Percentiles rank a stretch among this genome's conserved stretches.
phyloP scores from a whole-genome alignment of 371 early-diverging fungal species.

The Mortierella sp. region DNA sequence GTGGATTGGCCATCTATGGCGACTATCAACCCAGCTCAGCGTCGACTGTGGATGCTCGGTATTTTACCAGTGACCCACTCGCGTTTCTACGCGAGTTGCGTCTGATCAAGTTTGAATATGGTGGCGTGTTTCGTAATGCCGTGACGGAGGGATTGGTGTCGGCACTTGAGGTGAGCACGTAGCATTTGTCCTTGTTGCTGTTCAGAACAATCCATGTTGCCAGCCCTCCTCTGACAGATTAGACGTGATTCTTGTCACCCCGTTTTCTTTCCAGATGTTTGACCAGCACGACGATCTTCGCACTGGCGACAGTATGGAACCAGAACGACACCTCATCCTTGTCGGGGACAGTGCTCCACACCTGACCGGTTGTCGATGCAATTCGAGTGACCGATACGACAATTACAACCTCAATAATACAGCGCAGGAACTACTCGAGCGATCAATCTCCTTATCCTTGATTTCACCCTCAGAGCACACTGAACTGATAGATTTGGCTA shows the following conservation, averaged over 20 bases:
- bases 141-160: slow-evolving; percentile 73
- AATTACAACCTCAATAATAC: slow-evolving; percentile 58
- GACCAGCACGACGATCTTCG: slow-evolving; percentile 62
- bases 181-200: too few species aligned
- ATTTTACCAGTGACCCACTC: slow-evolving; percentile 64
- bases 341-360: slow-evolving; percentile 67
- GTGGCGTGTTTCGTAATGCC: slow-evolving; percentile 73
- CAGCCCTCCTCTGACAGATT: too few species aligned
- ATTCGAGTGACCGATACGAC: slow-evolving; percentile 63
- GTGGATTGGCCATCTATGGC: slow-evolving; percentile 74
- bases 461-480: slow-evolving; percentile 57
- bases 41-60: slow-evolving; percentile 66
- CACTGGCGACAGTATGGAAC: slow-evolving; percentile 51
- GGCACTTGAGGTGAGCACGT: slow-evolving; percentile 71
- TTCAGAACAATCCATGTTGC: too few species aligned
- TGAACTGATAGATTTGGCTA: slow-evolving; percentile 38
- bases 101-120: slow-evolving; percentile 62
- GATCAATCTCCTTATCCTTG: slow-evolving; percentile 38
- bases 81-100: slow-evolving; percentile 65
- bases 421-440: slow-evolving; percentile 61
- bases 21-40: slow-evolving; percentile 71
- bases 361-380: slow-evolving; percentile 59
- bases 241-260: too few species aligned
- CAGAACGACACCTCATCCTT: slow-evolving; percentile 65
- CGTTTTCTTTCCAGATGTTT: slow-evolving; percentile 62